These are phyloP conservation scores for Aphanomyces invadans DNA, from an alignment of 352 stramenopile species.

Conservation along the genomic window DNA sequence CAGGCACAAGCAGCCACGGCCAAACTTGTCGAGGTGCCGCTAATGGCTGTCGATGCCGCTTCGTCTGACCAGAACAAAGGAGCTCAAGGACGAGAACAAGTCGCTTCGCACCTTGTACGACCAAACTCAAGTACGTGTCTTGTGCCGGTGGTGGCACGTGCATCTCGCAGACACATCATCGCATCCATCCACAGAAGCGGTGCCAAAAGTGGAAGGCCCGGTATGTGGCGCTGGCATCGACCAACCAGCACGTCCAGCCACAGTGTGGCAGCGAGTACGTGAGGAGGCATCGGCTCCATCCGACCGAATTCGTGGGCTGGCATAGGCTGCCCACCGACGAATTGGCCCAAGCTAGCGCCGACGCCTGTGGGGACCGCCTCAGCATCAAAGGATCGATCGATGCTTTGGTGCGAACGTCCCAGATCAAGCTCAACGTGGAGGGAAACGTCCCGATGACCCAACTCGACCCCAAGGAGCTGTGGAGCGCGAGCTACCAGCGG, in stretches of 20 bases:
- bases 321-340: conserved; percentile 31
- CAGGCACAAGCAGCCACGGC: background rate
- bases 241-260: conserved; percentile 26
- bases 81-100: conserved; percentile 54
- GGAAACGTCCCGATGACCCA: too few relatives aligned
- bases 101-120: conserved; percentile 50
- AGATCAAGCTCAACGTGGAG: conserved; percentile 6
- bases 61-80: conserved; percentile 48
- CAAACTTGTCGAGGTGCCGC: conserved; percentile 37
- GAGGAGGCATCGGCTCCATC: too few relatives aligned
- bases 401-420: conserved; percentile 39
- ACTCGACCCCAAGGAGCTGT: conserved; percentile 60
- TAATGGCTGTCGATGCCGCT: too few relatives aligned
- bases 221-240: conserved; percentile 43
- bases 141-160: background rate
- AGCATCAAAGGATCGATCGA: too few relatives aligned
- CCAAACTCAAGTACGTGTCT: conserved; percentile 34
- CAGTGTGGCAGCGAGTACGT: conserved; percentile 30
- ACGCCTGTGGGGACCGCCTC: too few relatives aligned
- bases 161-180: too few relatives aligned
- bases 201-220: conserved; percentile 62
- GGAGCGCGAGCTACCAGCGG: conserved; percentile 40
- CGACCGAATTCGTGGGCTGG: too few relatives aligned
- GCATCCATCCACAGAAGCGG: too few relatives aligned
- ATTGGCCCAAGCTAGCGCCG: conserved; percentile 22